Evolutionary conservation across 768 basidiomycete species (phyloP).

Genomic region (Guyanaporus albipodus): DNA sequence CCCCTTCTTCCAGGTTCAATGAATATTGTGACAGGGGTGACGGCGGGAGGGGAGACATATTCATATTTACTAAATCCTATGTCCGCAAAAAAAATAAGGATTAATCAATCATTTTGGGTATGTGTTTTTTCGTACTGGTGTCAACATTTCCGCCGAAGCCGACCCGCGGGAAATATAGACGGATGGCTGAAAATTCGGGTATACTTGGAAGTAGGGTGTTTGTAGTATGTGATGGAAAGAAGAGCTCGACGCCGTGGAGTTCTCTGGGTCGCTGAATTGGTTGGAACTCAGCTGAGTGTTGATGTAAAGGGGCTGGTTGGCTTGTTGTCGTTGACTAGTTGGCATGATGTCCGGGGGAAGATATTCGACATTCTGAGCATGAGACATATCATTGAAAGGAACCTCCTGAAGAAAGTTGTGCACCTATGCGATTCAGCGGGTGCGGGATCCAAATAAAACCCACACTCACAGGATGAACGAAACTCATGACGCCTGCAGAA

Average conservation of each 20-base stretch:
- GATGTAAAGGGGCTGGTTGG: conserved; percentile 14
- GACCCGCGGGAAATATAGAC: conserved; percentile 10
- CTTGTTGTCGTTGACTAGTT: conserved; percentile 6
- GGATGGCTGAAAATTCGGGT: background rate
- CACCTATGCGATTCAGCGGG: conserved; percentile 11
- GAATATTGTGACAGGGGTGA: conserved; percentile 13
- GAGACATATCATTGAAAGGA: background rate
- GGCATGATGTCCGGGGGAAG: background rate
- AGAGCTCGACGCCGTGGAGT: conserved; percentile 16
- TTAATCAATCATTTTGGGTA: background rate
- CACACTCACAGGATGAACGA: conserved; percentile 12
- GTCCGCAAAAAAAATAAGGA: background rate
- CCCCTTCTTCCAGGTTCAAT: background rate
- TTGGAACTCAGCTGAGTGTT: conserved; percentile 14
- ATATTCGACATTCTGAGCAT: background rate
- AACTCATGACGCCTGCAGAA: background rate
- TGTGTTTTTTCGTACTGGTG: conserved; percentile 9
- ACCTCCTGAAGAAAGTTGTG: background rate
- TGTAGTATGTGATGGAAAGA: conserved; percentile 2
- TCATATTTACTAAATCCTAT: conserved; percentile 13
- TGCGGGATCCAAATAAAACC: background rate
- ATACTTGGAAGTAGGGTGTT: conserved; percentile 8
- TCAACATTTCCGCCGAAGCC: conserved; percentile 3
- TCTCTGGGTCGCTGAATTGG: conserved; percentile 8
- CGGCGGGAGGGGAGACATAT: conserved; percentile 2